Evolutionary conservation across 2,329 filamentous ascomycete genomes (phyloP), one percentile per base, ranked within the genome.

Genomic region (Cyphellophora europaea): DNA sequence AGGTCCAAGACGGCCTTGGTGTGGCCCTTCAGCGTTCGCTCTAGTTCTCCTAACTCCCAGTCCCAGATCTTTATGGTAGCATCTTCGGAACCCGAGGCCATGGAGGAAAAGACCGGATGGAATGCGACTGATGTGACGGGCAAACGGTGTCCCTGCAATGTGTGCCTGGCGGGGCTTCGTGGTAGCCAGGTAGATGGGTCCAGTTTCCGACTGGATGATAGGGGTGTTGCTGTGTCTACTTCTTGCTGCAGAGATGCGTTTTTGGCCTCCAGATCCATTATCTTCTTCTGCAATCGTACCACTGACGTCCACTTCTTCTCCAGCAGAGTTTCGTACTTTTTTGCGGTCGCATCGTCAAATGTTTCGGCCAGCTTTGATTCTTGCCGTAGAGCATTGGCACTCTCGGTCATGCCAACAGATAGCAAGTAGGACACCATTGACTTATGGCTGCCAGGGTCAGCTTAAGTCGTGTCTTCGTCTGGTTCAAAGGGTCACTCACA

Each of bases 301-400:
- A 96, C 82, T 52, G 86, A 91, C 13, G 89, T 96, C 89, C 89
- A 96, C 68, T 96, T 96, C 74, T 94, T 95, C 70, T 96, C 89
- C 48, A 96, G 63, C 17, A 96, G 63, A 2, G 84, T 83, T 61
- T 94, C 87, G 64, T 95, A 96, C 63, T 93, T 94, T 67, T 94
- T 94, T 34, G 80, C 73, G 13, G 85, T 94, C 12, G 74, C 72
- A 43, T 82, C 70, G 55, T 94, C 86, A 51, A 93, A 88, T 23
- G 65, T 69, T 46, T 82, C 75, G 33, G 77, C 72, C 4, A 94
- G 71, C 36, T 72, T 71, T n/a, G 84, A 64, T 59, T 95, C 88
- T 52, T 82, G 71, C 43, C 86, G 77, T 40, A 95, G 66, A 15
- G 81, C 74, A 29, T 76, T 66, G 27, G 83, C 82, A 43, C 74